Conservation (phyloP, 1,139 yeast genomes). For the Nematodospora anomalae region DNA sequence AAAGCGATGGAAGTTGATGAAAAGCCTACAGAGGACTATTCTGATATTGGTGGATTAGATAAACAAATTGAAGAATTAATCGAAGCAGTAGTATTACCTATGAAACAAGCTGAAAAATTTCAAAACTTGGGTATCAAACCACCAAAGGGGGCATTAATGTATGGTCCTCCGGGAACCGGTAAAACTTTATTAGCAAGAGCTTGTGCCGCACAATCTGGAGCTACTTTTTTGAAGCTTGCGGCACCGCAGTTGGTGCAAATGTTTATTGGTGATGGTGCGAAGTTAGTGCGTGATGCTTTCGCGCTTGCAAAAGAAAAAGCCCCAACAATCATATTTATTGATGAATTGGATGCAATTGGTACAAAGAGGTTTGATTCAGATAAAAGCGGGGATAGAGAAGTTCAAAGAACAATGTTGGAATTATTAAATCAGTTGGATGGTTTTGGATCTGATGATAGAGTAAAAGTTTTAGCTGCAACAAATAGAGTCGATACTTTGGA, state of each 20-base stretch:
- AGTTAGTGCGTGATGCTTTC: constrained; percentile 95
- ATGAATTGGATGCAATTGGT: constrained; percentile 98
- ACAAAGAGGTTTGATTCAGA: constrained; percentile 98
- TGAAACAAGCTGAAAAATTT: constrained; percentile 98
- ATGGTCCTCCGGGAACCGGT: constrained; percentile 99
- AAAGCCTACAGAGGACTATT: constrained; percentile 94
- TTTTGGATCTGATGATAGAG: constrained; percentile 96
- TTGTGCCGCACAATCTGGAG: constrained; percentile 98
- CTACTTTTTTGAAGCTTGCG: constrained; percentile 94
- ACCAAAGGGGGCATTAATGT: constrained; percentile 98
- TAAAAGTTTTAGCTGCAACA: constrained; percentile 96
- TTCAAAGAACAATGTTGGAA: constrained; percentile 98
- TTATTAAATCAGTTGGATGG: constrained; percentile 96
- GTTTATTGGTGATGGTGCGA: constrained; percentile 99
- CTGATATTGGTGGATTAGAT: constrained; percentile 97
- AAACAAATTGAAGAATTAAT: constrained; percentile 97
- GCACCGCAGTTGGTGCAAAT: constrained; percentile 98
- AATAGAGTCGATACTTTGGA: constrained; percentile 97
- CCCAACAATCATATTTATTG: constrained; percentile 95
- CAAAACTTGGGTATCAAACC: constrained; percentile 91
- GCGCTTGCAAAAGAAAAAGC: constrained; percentile 99
- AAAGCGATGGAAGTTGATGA: constrained; percentile 99
- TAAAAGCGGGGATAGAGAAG: constrained; percentile 97
- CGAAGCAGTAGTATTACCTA: constrained; percentile 96
- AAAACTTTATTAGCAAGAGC: constrained; percentile 96